Base-by-base conservation (phyloP, 2,329 filamentous ascomycete species). In the Diaporthe ampelina region DNA sequence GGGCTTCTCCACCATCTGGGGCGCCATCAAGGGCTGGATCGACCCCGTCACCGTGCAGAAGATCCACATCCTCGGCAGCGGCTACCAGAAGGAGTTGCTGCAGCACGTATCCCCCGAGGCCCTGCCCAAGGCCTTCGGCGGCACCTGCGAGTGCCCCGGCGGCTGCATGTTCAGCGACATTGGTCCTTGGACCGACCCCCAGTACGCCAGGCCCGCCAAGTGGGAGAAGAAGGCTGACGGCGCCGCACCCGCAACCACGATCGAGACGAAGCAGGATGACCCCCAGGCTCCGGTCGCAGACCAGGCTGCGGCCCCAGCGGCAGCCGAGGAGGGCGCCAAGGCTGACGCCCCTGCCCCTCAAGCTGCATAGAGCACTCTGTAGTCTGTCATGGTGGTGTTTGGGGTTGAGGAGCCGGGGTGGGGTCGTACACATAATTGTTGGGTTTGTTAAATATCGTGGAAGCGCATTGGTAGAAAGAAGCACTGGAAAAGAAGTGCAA, bases 41-140 rank as follows among this genome's bases (percentile, higher is more conserved):
- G 97, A 99, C 86, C 97, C 97, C 69, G 95, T 99, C 81, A 99
- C 97, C 63, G 95, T 97, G 76, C 89, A 93, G 82, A 99, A 99
- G 91, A 99, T 99, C 82, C 92, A 97, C 85, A 92, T 99, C 73
- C 89, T 98, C 52, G 95, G 95, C 77, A 86, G 87, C 77, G 88
- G 90, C 75, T 98, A 98, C 88, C 90, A 97, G 88, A 91, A 90
- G 81, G 94, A 98, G 84, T 88, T 99, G 73, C 88, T 98, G 76
- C 89, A 87, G 74, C 97, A 99, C 86, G 90, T 99, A 4, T 93
- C 95, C 1, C 89, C 91, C 70, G 95, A 98, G 89, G 98, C 97
- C 86, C 88, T 99, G 76, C 97, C 97, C 76, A 92, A 92, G 84
- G 87, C 91, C 75, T 96, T 98, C 79, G 97, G 97, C 77, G 97